Conservation (phyloP, 2,329 filamentous ascomycete genomes). For the Colletotrichum orchidophilum region DNA sequence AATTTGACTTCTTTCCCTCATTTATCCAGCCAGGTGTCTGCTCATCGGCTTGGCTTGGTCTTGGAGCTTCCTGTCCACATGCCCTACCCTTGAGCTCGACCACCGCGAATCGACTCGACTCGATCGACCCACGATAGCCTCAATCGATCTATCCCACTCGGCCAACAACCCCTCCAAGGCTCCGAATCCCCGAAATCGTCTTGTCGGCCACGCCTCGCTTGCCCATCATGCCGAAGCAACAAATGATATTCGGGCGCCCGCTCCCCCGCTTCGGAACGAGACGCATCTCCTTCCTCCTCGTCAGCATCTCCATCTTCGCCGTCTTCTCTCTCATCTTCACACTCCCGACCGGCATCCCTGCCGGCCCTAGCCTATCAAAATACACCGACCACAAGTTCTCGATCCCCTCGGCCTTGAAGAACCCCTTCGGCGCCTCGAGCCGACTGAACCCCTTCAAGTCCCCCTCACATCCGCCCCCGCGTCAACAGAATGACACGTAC, state of each 20-base stretch:
- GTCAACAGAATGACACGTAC: slow-evolving; percentile 81
- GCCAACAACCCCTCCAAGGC: neutral
- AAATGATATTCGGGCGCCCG: slow-evolving; percentile 55
- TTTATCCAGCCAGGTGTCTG: neutral
- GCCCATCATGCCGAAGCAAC: slow-evolving; percentile 42
- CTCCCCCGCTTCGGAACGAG: slow-evolving; percentile 61
- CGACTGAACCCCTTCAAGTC: slow-evolving; percentile 74
- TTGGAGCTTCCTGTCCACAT: slow-evolving; percentile 17
- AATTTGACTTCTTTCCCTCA: neutral
- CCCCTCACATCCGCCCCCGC: slow-evolving; percentile 75
- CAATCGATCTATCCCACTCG: slow-evolving; percentile 12
- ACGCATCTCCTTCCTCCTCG: slow-evolving; percentile 61
- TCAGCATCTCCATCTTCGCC: slow-evolving; percentile 61
- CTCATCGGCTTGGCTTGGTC: slow-evolving; percentile 16
- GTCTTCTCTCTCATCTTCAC: slow-evolving; percentile 63
- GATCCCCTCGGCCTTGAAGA: slow-evolving; percentile 56
- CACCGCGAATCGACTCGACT: neutral
- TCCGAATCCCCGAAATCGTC: neutral
- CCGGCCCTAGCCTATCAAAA: slow-evolving; percentile 58
- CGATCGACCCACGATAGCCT: slow-evolving; percentile 9
- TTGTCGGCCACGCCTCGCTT: slow-evolving; percentile 6
- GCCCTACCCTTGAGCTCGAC: slow-evolving; percentile 11
- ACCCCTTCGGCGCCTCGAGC: slow-evolving; percentile 54
- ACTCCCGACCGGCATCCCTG: slow-evolving; percentile 58
- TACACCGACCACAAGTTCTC: slow-evolving; percentile 60